Base-by-base conservation (phyloP, 108 stramenopile genomes). In the Nannochloropsis salina region DNA sequence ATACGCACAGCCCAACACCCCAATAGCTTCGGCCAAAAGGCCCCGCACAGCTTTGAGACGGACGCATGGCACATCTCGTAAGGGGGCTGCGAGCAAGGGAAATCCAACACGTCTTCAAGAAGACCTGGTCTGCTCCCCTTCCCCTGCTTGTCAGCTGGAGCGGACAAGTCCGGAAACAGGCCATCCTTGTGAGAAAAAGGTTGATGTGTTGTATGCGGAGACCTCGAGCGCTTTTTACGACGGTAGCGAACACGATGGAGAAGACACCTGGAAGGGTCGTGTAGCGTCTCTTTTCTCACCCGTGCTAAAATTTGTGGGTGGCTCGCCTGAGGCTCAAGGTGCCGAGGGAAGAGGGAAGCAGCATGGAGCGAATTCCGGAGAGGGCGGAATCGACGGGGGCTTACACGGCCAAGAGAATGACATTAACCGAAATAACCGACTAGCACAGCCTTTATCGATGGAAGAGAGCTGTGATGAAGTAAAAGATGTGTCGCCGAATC, bases 11-110 rank as follows among this genome's bases (percentile, higher is more conserved):
- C 81, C 90, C 40, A 89, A 80, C 86, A 90, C 90, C 8, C 90
- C 90, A 3, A 90, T 90, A 31, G 90, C 90, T 18, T 90, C 90
- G n/a, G 88, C 90, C 43, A 90, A 90, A 47, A 31, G 90, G 40
- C 89, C 89, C 0, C 80, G 47, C 6, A 85, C 42, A 80, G 44
- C n/a, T 41, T 12, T 20, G 80, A 41, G 41, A 44, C 31, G 41
- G 10, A 31, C 31, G 84, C 22, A 43, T 80, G 42, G 22, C 44
- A 81, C 81, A 5, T 40, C 40, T 31, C 22, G 31, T 12, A 3
- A 20, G 22, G 22, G 41, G 81, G 41, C 40, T 41, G 81, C 40
- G 3, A 31, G 41, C 40, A 11, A 41, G 11, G 81, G 22, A 40
- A 9, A 31, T 12, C 22, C 11, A 11, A 40, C 22, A 40, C n/a